These are phyloP conservation scores for Tulasnella sp. DNA, from an alignment of 768 basidiomycete species.

Conservation along the genomic window DNA sequence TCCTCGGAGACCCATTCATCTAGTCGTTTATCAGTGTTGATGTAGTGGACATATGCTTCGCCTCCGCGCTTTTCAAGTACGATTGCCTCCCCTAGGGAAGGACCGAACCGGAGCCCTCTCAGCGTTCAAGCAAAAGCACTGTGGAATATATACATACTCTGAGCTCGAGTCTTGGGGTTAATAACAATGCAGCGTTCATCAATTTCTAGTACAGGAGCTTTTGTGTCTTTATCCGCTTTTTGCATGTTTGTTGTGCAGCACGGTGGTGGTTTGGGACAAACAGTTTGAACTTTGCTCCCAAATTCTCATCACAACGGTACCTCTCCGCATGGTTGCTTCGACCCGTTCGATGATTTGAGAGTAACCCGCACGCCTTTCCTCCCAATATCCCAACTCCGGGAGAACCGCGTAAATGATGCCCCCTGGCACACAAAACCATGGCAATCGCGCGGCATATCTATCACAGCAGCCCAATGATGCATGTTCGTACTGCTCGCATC, in stretches of 20 bases:
- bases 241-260: not conserved
- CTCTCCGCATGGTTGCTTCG: too few species aligned
- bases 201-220: not conserved
- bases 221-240: not conserved
- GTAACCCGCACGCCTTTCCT: too few species aligned
- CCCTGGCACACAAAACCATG: too few species aligned
- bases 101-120: not conserved
- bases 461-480: too few species aligned
- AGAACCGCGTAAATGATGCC: too few species aligned
- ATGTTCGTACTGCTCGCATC: too few species aligned
- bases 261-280: not conserved
- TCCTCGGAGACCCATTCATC: conserved; percentile 63
- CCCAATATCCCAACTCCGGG: too few species aligned
- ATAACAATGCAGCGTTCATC: not conserved
- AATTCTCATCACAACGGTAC: too few species aligned
- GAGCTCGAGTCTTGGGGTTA: not conserved
- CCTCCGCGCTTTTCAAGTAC: conserved; percentile 42
- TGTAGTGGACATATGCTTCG: conserved; percentile 61
- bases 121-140: not conserved
- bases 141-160: not conserved
- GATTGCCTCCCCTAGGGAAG: not conserved
- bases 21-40: conserved; percentile 59
- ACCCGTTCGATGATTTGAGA: too few species aligned
- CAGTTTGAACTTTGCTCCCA: not conserved
- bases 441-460: too few species aligned